Evolutionary conservation across 495 filamentous ascomycete genomes (phyloP).

Genomic region (Thozetella sp.): DNA sequence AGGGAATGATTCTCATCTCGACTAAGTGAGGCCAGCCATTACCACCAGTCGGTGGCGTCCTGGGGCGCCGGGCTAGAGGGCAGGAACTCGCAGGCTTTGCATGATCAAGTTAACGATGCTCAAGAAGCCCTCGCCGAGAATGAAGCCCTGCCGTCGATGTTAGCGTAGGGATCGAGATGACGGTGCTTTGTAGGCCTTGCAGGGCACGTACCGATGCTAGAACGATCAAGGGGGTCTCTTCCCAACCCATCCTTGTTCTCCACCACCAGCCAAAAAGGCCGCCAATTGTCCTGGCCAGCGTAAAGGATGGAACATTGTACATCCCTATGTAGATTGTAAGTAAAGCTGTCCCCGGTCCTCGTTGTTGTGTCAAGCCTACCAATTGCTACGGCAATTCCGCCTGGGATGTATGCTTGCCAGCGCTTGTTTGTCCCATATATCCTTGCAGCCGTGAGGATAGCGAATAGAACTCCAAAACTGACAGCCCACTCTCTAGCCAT

Average conservation of each 20-base stretch:
- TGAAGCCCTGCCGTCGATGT: slow-evolving; percentile 70
- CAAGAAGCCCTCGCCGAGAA: slow-evolving; percentile 90
- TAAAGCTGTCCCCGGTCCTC: neutral
- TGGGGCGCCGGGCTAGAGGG: slow-evolving; percentile 63
- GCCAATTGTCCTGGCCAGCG: slow-evolving; percentile 83
- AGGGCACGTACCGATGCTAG: slow-evolving; percentile 51
- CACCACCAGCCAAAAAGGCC: slow-evolving; percentile 87
- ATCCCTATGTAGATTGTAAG: slow-evolving; percentile 61
- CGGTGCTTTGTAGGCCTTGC: no score
- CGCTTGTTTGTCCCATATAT: slow-evolving; percentile 49
- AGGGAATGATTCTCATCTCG: no score
- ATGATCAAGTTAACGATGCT: slow-evolving; percentile 90
- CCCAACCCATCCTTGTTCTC: slow-evolving; percentile 47
- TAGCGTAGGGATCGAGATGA: no score
- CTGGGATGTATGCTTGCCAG: slow-evolving; percentile 71
- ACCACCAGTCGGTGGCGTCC: neutral
- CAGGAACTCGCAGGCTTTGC: slow-evolving; percentile 78
- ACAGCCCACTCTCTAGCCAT: slow-evolving; percentile 80
- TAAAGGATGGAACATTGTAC: slow-evolving; percentile 97
- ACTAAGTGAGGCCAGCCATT: no score
- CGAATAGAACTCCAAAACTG: slow-evolving; percentile 70
- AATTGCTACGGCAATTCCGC: slow-evolving; percentile 94
- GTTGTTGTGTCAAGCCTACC: slow-evolving; percentile 42
- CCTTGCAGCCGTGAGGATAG: slow-evolving; percentile 66
- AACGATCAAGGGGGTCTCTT: slow-evolving; percentile 61